phyloP scores from a whole-genome alignment of 495 filamentous ascomycete species.

The Astrocystis sublimbata region DNA sequence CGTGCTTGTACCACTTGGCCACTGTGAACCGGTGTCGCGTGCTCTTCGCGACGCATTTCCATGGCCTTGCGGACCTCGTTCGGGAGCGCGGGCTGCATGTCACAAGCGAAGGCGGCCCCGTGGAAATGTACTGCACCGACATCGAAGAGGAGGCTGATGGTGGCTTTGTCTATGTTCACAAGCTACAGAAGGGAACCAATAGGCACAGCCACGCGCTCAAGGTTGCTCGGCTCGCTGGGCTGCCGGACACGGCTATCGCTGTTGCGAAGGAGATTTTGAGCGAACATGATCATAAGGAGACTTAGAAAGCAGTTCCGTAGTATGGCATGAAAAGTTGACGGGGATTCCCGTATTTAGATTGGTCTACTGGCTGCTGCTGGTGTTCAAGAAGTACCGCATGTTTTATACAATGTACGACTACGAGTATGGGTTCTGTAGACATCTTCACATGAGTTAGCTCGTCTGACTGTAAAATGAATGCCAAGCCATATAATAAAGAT shows the following conservation, averaged over 20 bases:
- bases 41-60: slow-evolving; percentile 96
- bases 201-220: slow-evolving; percentile 85
- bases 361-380: no score
- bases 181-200: slow-evolving; percentile 79
- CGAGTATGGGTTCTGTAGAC: neutral
- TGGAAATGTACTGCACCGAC: slow-evolving; percentile 89
- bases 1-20: slow-evolving; percentile 79
- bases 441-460: neutral
- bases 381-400: no score
- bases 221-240: slow-evolving; percentile 82
- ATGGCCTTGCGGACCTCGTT: slow-evolving; percentile 74
- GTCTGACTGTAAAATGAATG: neutral
- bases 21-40: slow-evolving; percentile 72
- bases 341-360: no score
- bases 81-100: slow-evolving; percentile 34
- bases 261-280: slow-evolving; percentile 45
- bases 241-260: slow-evolving; percentile 61
- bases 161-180: slow-evolving; percentile 86
- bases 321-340: neutral
- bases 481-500: slow-evolving; percentile 9
- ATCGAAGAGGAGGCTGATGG: slow-evolving; percentile 64
- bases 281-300: neutral
- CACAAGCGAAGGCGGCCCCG: slow-evolving; percentile 51
- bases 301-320: neutral
- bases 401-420: neutral